Percentiles rank a stretch among this genome's conserved stretches.
These are phyloP conservation scores for Stereocaulon alpinum DNA, from an alignment of 495 filamentous ascomycete genomes.

Conservation along the genomic window DNA sequence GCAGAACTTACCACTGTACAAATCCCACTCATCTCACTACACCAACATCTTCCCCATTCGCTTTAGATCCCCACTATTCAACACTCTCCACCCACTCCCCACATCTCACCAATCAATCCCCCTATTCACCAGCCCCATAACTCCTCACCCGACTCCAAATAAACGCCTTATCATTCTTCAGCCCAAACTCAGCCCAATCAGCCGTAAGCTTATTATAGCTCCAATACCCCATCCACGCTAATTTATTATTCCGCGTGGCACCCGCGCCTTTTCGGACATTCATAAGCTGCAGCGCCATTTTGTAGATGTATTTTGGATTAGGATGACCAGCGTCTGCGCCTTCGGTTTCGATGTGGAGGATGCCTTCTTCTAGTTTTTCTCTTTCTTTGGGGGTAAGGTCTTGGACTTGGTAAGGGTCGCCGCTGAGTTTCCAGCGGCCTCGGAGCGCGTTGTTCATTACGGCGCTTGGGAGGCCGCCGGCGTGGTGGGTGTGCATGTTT, in stretches of 20 bases:
- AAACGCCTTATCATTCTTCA: constrained; percentile 76
- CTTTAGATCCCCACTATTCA: background rate
- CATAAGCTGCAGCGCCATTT: constrained; percentile 61
- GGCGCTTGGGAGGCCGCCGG: constrained; percentile 25
- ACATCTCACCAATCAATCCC: background rate
- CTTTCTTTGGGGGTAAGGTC: constrained; percentile 9
- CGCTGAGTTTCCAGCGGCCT: constrained; percentile 50
- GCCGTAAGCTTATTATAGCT: constrained; percentile 82
- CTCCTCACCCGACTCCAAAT: constrained; percentile 80
- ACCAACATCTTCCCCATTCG: background rate
- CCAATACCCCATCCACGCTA: constrained; percentile 85
- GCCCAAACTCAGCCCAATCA: constrained; percentile 77
- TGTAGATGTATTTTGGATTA: constrained; percentile 62
- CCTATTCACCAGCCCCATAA: constrained; percentile 41
- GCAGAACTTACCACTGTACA: too few relatives aligned
- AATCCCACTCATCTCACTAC: too few relatives aligned
- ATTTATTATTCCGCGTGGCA: constrained; percentile 60
- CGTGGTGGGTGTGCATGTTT: constrained; percentile 32
- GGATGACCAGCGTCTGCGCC: constrained; percentile 42
- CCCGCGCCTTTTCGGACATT: constrained; percentile 41
- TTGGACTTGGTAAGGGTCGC: constrained; percentile 24
- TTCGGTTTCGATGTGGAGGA: constrained; percentile 77
- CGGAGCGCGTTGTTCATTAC: constrained; percentile 52
- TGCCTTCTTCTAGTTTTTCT: constrained; percentile 43
- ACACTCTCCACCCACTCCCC: background rate